phyloP scores from a whole-genome alignment of 1,284 basidiomycete genomes.

The Abortiporus biennis region DNA sequence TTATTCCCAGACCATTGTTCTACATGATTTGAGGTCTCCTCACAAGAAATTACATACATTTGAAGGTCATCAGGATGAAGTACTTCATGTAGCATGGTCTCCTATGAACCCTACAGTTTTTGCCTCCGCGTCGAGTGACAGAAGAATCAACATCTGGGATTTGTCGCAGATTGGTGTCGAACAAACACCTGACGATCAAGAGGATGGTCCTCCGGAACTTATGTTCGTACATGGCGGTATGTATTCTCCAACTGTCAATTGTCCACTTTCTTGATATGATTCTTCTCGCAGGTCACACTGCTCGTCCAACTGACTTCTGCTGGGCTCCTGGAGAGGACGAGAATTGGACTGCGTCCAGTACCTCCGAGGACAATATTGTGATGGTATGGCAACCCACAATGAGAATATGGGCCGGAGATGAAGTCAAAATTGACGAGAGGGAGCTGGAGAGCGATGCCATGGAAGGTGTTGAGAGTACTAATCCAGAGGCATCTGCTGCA shows the following conservation, averaged over 20 bases:
- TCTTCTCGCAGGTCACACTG: conserved; percentile 56
- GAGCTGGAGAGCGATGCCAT: conserved; percentile 73
- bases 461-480: conserved; percentile 59
- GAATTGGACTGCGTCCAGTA: conserved; percentile 72
- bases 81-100: conserved; percentile 93
- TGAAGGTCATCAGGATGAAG: conserved; percentile 92
- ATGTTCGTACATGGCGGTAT: conserved; percentile 88
- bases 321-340: conserved; percentile 76
- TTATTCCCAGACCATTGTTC: conserved; percentile 63
- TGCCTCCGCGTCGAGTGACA: conserved; percentile 88
- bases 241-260: conserved; percentile 10
- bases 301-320: conserved; percentile 77
- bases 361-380: conserved; percentile 82
- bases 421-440: conserved; percentile 69
- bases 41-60: conserved; percentile 86
- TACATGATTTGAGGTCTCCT: conserved; percentile 87
- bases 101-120: conserved; percentile 90
- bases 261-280: background rate
- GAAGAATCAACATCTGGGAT: conserved; percentile 96
- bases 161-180: conserved; percentile 89
- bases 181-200: conserved; percentile 96
- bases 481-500: conserved; percentile 2
- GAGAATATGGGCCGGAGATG: conserved; percentile 82
- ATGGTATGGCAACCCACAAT: conserved; percentile 89
- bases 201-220: conserved; percentile 94